Percentiles rank a stretch among this genome's conserved stretches.
Conservation (phyloP, 2,329 filamentous ascomycete species). For the Tolypocladium ophioglossoides region DNA sequence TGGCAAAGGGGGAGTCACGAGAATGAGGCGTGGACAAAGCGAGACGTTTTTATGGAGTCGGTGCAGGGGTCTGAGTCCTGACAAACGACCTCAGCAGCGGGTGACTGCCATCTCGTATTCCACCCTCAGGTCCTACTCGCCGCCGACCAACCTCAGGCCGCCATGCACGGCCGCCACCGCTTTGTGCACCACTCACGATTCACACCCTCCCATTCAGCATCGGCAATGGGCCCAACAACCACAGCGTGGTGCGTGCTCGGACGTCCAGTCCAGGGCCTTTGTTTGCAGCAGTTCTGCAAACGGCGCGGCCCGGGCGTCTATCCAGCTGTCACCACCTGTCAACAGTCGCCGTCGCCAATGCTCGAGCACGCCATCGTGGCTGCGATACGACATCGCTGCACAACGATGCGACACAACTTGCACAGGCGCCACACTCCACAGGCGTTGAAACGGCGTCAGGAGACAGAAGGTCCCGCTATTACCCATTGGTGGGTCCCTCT, state of each 20-base stretch:
- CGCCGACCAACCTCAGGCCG: not conserved
- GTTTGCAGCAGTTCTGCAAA: not conserved
- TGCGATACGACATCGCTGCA: not conserved
- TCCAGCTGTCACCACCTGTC: not conserved
- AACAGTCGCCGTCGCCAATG: not conserved
- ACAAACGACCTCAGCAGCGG: too few species aligned
- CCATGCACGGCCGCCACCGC: not conserved
- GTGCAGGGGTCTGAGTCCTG: not conserved
- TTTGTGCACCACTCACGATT: not conserved
- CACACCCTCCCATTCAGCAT: not conserved
- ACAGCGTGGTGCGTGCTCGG: not conserved
- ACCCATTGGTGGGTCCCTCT: too few species aligned
- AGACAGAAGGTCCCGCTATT: too few species aligned
- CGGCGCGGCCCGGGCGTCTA: not conserved
- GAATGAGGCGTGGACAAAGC: not conserved
- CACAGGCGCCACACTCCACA: not conserved
- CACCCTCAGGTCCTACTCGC: too few species aligned
- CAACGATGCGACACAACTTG: not conserved
- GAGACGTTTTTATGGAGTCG: constrained; percentile 1
- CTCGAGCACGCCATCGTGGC: not conserved
- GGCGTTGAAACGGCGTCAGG: not conserved
- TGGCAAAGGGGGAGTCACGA: not conserved
- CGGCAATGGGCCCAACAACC: not conserved
- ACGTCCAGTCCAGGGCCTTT: not conserved
- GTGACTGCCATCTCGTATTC: not conserved